Conservation (phyloP, 306 rosid species). For the Oxytropis ochrocephala region DNA sequence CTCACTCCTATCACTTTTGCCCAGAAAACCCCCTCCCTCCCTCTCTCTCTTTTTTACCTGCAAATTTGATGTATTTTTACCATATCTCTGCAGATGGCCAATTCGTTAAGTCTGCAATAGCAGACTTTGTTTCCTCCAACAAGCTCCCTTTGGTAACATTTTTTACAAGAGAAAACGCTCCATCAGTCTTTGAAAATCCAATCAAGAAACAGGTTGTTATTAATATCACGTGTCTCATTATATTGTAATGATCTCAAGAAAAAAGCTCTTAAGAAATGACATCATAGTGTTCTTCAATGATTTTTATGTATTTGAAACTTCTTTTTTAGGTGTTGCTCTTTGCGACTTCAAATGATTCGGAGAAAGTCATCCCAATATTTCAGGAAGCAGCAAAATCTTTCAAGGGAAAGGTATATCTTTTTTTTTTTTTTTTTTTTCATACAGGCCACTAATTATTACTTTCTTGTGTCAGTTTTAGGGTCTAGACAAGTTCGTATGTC, state of each 20-base stretch:
- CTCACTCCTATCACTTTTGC: neutral
- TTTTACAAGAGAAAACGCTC: conserved; percentile 87
- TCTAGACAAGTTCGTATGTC: neutral
- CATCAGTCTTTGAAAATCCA: conserved; percentile 72
- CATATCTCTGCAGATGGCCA: conserved; percentile 53
- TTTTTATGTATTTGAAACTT: conserved; percentile 14
- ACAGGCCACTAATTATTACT: neutral
- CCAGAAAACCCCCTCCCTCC: neutral
- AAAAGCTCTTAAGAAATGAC: neutral
- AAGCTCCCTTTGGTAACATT: conserved; percentile 83
- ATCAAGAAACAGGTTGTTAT: conserved; percentile 87
- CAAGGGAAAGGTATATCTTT: conserved; percentile 95
- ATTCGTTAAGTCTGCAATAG: conserved; percentile 64
- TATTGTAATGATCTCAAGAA: conserved; percentile 1
- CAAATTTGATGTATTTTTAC: conserved; percentile 6
- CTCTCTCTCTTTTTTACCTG: neutral
- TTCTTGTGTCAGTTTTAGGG: neutral
- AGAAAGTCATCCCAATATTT: conserved; percentile 60
- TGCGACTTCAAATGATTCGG: conserved; percentile 62
- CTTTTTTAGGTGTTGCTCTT: conserved; percentile 66
- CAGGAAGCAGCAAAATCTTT: conserved; percentile 71
- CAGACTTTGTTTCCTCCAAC: conserved; percentile 68
- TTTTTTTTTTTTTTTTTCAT: too few relatives aligned
- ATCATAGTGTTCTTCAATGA: neutral
- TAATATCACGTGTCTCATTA: neutral